Percentiles rank a stretch among this genome's conserved stretches.
Evolutionary conservation across 371 early-diverging fungal species (phyloP).

Genomic region (Rhizopus arrhizus): DNA sequence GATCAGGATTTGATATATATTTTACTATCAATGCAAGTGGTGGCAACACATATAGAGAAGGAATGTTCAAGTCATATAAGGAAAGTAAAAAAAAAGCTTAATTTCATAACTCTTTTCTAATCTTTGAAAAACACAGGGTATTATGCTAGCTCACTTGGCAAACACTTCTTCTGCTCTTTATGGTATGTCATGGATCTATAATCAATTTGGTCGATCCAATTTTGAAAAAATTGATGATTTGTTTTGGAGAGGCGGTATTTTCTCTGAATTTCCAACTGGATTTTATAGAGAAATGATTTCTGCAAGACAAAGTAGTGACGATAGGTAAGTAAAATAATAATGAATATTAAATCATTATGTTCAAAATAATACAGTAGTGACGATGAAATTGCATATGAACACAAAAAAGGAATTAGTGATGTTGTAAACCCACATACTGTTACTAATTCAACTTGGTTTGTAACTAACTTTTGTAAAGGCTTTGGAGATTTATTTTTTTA

Average conservation of each 20-base stretch:
- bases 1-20: constrained; percentile 48
- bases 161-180: constrained; percentile 59
- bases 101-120: no score
- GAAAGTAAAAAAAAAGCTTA: no score
- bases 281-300: no score
- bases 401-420: constrained; percentile 27
- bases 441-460: constrained; percentile 49
- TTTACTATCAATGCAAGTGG: constrained; percentile 74
- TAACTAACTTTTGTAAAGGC: constrained; percentile 59
- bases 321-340: constrained; percentile 7
- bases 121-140: constrained; percentile 20
- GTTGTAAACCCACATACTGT: constrained; percentile 16
- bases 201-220: constrained; percentile 44
- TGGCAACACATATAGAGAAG: constrained; percentile 63
- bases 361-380: constrained; percentile 12
- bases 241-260: constrained; percentile 55
- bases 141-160: constrained; percentile 45
- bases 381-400: constrained; percentile 13
- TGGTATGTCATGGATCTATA: constrained; percentile 66
- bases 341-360: no score
- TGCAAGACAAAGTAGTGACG: constrained; percentile 5
- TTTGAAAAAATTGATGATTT: constrained; percentile 54
- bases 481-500: constrained; percentile 51
- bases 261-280: constrained; percentile 27
- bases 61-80: constrained; percentile 54